Evolutionary conservation across 139 green algal species (phyloP).

Genomic region (Chlorella sp.): DNA sequence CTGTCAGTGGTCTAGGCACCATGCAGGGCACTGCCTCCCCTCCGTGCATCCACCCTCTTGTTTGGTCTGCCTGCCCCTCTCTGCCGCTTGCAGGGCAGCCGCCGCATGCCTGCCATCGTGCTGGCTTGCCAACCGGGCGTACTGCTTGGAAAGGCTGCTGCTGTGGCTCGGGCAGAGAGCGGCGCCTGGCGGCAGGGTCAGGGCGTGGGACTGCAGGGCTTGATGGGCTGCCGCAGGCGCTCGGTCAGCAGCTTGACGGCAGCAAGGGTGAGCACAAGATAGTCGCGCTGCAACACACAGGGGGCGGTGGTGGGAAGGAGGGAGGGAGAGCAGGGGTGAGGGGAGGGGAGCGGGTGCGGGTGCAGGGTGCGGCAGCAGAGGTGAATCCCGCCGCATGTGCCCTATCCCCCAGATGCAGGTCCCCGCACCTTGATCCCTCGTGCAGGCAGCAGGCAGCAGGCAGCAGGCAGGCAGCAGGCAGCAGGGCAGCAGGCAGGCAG

Average conservation of each 20-base stretch:
- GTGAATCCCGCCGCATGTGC: neutral
- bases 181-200: no score
- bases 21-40: no score
- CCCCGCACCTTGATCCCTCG: neutral
- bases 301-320: neutral
- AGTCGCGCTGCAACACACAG: conserved; percentile 58
- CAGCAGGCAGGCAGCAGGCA: neutral
- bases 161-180: no score
- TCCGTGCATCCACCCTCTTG: no score
- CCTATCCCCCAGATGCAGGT: neutral
- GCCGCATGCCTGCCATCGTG: no score
- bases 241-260: conserved; percentile 62
- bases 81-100: no score
- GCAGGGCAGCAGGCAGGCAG: neutral
- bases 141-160: no score
- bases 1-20: no score
- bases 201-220: conserved; percentile 29
- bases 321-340: neutral
- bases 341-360: neutral
- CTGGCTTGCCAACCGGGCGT: no score
- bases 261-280: conserved; percentile 75
- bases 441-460: no score
- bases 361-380: neutral
- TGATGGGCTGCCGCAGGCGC: conserved; percentile 56
- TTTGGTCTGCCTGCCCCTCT: no score